phyloP scores from a whole-genome alignment of 345 rosid species.

The Conringia planisiliqua region DNA sequence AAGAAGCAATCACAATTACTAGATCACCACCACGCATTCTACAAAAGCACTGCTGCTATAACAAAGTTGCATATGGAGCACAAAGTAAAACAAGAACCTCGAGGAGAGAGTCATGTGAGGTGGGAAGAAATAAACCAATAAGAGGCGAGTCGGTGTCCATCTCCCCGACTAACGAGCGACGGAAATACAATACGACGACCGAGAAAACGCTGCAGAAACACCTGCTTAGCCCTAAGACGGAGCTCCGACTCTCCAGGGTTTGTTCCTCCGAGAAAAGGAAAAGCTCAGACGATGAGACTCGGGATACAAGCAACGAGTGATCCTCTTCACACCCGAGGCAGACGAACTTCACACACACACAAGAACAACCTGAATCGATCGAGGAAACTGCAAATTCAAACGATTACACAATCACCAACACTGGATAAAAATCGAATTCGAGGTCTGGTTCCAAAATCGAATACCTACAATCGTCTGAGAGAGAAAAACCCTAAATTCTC shows the following conservation, averaged over 20 bases:
- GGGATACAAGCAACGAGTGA: constrained; percentile 12
- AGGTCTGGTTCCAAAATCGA: neutral
- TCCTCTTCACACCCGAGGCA: constrained; percentile 5
- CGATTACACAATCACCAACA: neutral
- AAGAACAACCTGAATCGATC: constrained; percentile 8
- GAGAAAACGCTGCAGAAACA: constrained; percentile 55
- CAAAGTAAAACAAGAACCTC: constrained; percentile 34
- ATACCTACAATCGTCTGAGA: constrained; percentile 9
- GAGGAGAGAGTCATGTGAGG: constrained; percentile 48
- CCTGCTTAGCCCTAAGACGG: constrained; percentile 48
- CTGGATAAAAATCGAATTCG: neutral
- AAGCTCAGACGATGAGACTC: neutral
- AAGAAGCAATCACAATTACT: neutral
- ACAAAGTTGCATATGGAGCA: neutral
- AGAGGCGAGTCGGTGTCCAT: constrained; percentile 64
- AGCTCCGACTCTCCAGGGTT: constrained; percentile 61
- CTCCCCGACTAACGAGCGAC: constrained; percentile 32
- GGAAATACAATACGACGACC: constrained; percentile 36
- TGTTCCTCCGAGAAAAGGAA: constrained; percentile 16
- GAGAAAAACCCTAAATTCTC: constrained; percentile 11
- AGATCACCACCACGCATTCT: neutral
- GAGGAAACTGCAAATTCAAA: neutral
- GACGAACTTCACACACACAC: neutral
- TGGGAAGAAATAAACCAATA: constrained; percentile 33
- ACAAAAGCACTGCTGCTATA: neutral